These are phyloP conservation scores for Corchorus olitorius DNA, from an alignment of 345 rosid genomes.

Conservation along the genomic window DNA sequence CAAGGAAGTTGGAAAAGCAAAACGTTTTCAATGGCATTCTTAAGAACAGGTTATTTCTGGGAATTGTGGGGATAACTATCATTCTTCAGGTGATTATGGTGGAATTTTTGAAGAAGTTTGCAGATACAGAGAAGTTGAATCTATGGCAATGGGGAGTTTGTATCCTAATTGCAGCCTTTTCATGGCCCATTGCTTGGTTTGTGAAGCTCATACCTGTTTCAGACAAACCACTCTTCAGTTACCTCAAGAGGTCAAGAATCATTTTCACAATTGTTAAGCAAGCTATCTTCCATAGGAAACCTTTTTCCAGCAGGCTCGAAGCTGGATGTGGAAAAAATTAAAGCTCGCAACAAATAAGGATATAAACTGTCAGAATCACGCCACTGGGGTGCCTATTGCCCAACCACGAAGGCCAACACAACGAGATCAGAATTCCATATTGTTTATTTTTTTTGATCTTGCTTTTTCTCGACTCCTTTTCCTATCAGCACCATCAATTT, in stretches of 20 bases:
- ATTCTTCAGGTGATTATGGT: constrained; percentile 71
- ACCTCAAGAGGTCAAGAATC: constrained; percentile 33
- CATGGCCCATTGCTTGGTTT: constrained; percentile 68
- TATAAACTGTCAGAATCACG: neutral
- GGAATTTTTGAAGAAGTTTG: constrained; percentile 62
- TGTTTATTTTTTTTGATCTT: neutral
- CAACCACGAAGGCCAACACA: constrained; percentile 1
- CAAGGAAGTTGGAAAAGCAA: constrained; percentile 68
- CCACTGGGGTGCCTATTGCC: neutral
- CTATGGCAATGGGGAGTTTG: constrained; percentile 60
- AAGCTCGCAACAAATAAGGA: neutral
- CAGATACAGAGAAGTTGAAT: constrained; percentile 51
- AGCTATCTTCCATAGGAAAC: constrained; percentile 14
- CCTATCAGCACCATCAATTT: neutral
- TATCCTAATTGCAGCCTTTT: constrained; percentile 47
- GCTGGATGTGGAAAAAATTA: constrained; percentile 7
- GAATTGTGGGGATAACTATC: constrained; percentile 58
- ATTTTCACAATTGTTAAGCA: constrained; percentile 28
- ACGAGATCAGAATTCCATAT: neutral
- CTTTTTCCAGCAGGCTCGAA: constrained; percentile 23
- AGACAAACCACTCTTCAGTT: constrained; percentile 45
- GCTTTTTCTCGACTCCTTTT: neutral
- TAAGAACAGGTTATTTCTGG: constrained; percentile 52
- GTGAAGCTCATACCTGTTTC: constrained; percentile 62
- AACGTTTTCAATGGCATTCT: constrained; percentile 65